Conservation (phyloP, 2,329 filamentous ascomycete species). For the Penicillium sp. region DNA sequence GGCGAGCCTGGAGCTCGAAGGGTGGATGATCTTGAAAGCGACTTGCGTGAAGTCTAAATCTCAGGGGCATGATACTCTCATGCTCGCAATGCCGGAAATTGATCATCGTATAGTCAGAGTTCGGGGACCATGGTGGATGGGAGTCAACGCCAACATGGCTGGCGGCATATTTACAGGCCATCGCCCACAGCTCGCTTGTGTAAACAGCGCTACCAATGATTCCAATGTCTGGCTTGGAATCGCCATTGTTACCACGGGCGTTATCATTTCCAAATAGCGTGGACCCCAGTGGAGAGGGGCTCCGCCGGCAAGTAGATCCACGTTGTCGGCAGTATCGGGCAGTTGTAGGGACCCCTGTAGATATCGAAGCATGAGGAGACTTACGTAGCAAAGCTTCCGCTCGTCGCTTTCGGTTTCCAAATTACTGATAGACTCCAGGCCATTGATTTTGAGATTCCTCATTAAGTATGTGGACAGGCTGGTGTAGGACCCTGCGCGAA, state of each 20-base stretch:
- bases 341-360: conserved; percentile 31
- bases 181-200: conserved; percentile 46
- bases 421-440: conserved; percentile 15
- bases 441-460: conserved; percentile 8
- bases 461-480: conserved; percentile 23
- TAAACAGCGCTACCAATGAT: conserved; percentile 42
- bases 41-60: conserved; percentile 47
- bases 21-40: conserved; percentile 41
- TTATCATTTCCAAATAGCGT: conserved; percentile 2
- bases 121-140: conserved; percentile 43
- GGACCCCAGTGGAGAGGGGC: not conserved
- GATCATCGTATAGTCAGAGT: conserved; percentile 48
- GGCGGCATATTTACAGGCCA: conserved; percentile 45
- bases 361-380: conserved; percentile 36
- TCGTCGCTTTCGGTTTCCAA: conserved; percentile 24
- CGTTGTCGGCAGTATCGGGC: not conserved
- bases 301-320: conserved; percentile 10
- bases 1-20: conserved; percentile 38
- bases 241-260: not conserved
- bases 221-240: conserved; percentile 27
- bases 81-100: conserved; percentile 47
- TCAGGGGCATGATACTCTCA: conserved; percentile 47
- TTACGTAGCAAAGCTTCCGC: conserved; percentile 29
- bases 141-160: conserved; percentile 37
- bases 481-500: conserved; percentile 21